Conservation (phyloP, 768 basidiomycete genomes). For the Pisolithus orientalis region DNA sequence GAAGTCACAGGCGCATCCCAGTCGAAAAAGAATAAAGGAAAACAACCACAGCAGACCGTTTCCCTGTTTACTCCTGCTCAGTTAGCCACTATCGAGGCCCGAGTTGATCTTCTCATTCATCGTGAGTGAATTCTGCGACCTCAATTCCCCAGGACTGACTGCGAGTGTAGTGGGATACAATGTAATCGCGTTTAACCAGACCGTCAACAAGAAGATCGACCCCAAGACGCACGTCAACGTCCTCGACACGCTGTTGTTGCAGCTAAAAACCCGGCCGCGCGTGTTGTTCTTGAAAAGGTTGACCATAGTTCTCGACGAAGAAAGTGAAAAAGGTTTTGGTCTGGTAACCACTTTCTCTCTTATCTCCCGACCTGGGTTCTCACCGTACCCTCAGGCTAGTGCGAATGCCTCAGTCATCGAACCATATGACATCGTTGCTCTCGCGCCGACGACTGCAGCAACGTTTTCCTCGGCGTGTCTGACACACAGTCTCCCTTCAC, state of each 20-base stretch:
- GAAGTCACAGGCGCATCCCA: slow-evolving; percentile 11
- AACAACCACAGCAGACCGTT: slow-evolving; percentile 24
- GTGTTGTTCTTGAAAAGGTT: slow-evolving; percentile 68
- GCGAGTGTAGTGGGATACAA: slow-evolving; percentile 72
- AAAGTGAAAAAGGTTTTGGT: slow-evolving; percentile 83
- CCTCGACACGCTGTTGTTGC: slow-evolving; percentile 52
- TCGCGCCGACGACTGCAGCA: slow-evolving; percentile 63
- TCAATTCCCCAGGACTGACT: slow-evolving; percentile 1
- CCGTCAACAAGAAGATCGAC: slow-evolving; percentile 65
- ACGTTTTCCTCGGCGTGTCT: slow-evolving; percentile 78
- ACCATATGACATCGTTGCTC: slow-evolving; percentile 71
- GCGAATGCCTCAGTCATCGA: slow-evolving; percentile 57
- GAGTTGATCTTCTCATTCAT: slow-evolving; percentile 65
- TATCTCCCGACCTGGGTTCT: not conserved
- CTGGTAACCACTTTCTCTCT: slow-evolving; percentile 40
- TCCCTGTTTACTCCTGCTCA: slow-evolving; percentile 49
- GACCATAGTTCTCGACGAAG: slow-evolving; percentile 75
- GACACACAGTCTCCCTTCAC: slow-evolving; percentile 69
- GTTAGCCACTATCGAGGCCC: slow-evolving; percentile 50
- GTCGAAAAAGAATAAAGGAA: slow-evolving; percentile 25
- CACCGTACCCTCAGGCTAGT: slow-evolving; percentile 45
- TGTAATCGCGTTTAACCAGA: slow-evolving; percentile 72
- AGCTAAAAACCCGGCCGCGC: slow-evolving; percentile 51
- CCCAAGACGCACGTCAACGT: slow-evolving; percentile 62
- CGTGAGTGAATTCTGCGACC: slow-evolving; percentile 38